Evolutionary conservation across 2,329 filamentous ascomycete genomes (phyloP).

Genomic region (Aspergillus transmontanensis): DNA sequence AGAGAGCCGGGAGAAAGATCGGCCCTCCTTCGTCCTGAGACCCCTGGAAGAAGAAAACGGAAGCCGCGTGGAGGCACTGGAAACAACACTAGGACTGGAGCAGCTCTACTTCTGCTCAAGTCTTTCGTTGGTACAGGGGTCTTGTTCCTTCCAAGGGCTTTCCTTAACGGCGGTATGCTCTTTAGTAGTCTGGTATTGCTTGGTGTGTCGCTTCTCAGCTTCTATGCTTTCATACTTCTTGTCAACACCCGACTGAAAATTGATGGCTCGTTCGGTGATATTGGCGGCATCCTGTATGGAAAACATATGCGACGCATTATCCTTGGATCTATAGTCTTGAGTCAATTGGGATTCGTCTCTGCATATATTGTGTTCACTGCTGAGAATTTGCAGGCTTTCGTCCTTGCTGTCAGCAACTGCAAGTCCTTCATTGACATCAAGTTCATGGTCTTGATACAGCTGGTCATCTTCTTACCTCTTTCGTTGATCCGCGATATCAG

Average conservation of each 20-base stretch:
- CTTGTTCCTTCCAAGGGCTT: constrained; percentile 87
- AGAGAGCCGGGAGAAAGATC: constrained; percentile 86
- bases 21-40: constrained; percentile 69
- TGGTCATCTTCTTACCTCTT: constrained; percentile 91
- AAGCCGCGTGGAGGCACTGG: constrained; percentile 74
- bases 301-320: constrained; percentile 87
- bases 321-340: constrained; percentile 87
- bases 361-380: constrained; percentile 97
- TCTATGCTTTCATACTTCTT: constrained; percentile 95
- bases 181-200: constrained; percentile 94
- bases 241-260: constrained; percentile 83
- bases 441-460: constrained; percentile 89
- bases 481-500: constrained; percentile 94
- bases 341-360: constrained; percentile 91
- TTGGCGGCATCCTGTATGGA: constrained; percentile 89
- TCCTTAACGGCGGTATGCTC: constrained; percentile 94
- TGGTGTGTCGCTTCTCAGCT: constrained; percentile 80
- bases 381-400: constrained; percentile 92
- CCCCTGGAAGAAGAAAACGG: constrained; percentile 72
- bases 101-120: constrained; percentile 85
- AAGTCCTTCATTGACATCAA: constrained; percentile 82
- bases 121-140: constrained; percentile 98
- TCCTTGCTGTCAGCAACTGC: constrained; percentile 88
- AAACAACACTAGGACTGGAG: constrained; percentile 76
- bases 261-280: constrained; percentile 95